Base-by-base conservation (phyloP, 78 protist species). In the Cavenderia fasciculata region DNA sequence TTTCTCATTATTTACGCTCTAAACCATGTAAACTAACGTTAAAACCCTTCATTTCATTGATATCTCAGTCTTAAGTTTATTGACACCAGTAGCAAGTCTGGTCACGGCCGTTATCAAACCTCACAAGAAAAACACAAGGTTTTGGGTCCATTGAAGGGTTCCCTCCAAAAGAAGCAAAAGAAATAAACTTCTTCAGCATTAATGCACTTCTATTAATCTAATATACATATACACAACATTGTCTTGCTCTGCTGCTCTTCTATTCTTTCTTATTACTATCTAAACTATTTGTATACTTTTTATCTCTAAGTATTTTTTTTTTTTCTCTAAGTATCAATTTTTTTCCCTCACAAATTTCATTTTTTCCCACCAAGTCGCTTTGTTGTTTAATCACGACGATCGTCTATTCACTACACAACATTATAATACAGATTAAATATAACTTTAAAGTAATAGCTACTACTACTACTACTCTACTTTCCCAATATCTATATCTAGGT, bases 81-180 rank as follows among this genome's bases (percentile, higher is more conserved):
- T 94, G 99, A 99, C 86, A 99, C 99, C 74, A 92, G 99, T 4
- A 94, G 99, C 92, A 98, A 99, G 97, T 76, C 97, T 40, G 99
- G 99, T 34, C 99, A 98, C 94, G 99, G 99, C 21, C 93, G 99
- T 59, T 99, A 98, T 99, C 99, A 99, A 96, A 98, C 99, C 61
- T 2, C 68, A 47, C 96, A 47, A 51, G 99, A 99, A 94, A 98
- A 98, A 96, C 0, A 2, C 21, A 71, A 86, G 61, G 97, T 94
- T 95, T 52, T 86, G 94, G 99, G 99, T 77, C 57, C 72, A 59
- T 44, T 62, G 59, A 76, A 76, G 46, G n/a, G n/a, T n/a, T n/a
- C n/a, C n/a, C 12, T 51, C 4, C 86, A 76, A 47, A 72, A 72
- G 54, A 49, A 49, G 54, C 54, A 49, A 49, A 63, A 63, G 72